Conservation (phyloP, 148 eudicot genomes). For the Amaranthus palmeri region DNA sequence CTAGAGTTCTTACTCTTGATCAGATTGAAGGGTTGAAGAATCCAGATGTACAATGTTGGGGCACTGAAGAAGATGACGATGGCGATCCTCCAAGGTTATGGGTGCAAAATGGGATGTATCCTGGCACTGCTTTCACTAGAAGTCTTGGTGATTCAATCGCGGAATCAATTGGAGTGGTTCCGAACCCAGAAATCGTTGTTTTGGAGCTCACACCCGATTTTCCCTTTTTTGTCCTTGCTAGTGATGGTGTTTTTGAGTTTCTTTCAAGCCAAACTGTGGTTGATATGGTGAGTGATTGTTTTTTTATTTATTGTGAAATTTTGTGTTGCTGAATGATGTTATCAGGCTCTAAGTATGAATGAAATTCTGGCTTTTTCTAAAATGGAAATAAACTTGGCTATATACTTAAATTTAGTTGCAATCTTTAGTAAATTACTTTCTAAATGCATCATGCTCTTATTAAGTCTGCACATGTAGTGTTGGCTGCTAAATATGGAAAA, state of each 20-base stretch:
- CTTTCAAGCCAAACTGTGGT: constrained; percentile 93
- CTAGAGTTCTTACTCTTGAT: constrained; percentile 95
- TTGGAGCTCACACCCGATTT: constrained; percentile 76
- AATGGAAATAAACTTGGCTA: neutral
- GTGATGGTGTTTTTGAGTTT: constrained; percentile 98
- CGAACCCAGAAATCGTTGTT: constrained; percentile 82
- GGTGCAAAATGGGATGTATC: constrained; percentile 98
- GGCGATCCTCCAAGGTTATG: constrained; percentile 99
- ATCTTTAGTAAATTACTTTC: neutral
- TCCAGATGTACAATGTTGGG: constrained; percentile 94
- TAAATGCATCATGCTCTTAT: neutral
- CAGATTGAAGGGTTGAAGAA: constrained; percentile 97
- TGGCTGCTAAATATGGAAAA: constrained; percentile 3
- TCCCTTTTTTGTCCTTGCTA: constrained; percentile 93
- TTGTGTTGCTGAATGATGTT: neutral
- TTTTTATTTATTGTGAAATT: neutral
- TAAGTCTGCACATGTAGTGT: neutral
- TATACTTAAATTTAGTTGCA: neutral
- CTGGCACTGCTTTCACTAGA: constrained; percentile 96
- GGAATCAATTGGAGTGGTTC: constrained; percentile 89
- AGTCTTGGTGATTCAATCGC: constrained; percentile 97
- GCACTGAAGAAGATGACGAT: constrained; percentile 92
- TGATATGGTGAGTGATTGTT: constrained; percentile 74
- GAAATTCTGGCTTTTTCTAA: neutral
- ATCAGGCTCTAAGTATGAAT: neutral